These are phyloP conservation scores for Moesziomyces sp. DNA, from an alignment of 1,284 basidiomycete genomes.

Conservation along the genomic window DNA sequence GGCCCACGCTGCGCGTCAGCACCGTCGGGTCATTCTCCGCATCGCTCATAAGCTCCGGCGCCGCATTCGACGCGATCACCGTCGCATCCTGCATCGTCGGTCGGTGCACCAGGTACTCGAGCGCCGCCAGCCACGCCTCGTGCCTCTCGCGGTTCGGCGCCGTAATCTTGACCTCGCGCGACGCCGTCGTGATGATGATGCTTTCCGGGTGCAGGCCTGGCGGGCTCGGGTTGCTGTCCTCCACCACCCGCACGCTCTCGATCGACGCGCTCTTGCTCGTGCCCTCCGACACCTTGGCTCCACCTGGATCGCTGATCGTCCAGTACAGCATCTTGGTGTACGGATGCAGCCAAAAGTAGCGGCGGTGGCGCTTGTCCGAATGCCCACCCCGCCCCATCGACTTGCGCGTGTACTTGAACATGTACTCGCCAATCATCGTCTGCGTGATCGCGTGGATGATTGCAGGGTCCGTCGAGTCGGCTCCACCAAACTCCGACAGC, in stretches of 20 bases:
- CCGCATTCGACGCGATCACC: slow-evolving; percentile 40
- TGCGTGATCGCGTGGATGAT: slow-evolving; percentile 92
- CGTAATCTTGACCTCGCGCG: slow-evolving; percentile 97
- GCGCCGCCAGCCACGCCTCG: slow-evolving; percentile 87
- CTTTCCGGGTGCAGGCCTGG: slow-evolving; percentile 92
- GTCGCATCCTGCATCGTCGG: slow-evolving; percentile 43
- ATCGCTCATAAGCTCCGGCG: slow-evolving; percentile 34
- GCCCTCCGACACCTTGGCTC: slow-evolving; percentile 84
- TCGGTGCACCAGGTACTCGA: slow-evolving; percentile 58
- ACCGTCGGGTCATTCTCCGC: slow-evolving; percentile 33
- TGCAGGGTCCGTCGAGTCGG: slow-evolving; percentile 59
- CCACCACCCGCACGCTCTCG: slow-evolving; percentile 85
- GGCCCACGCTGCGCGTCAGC: slow-evolving; percentile 20
- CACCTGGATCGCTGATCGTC: slow-evolving; percentile 93
- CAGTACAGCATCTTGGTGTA: slow-evolving; percentile 98
- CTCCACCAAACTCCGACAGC: slow-evolving; percentile 22
- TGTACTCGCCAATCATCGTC: slow-evolving; percentile 99
- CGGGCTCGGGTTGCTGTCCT: slow-evolving; percentile 92
- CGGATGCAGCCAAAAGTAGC: slow-evolving; percentile 99
- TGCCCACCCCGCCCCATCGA: slow-evolving; percentile 86
- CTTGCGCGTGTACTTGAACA: slow-evolving; percentile 95
- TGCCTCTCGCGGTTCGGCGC: slow-evolving; percentile 92
- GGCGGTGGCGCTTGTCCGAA: slow-evolving; percentile 87
- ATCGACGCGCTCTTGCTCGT: slow-evolving; percentile 99
- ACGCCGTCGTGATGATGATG: slow-evolving; percentile 89